Evolutionary conservation across 371 early-diverging fungal species (phyloP).

Genomic region (Syncephalastrum sp.): DNA sequence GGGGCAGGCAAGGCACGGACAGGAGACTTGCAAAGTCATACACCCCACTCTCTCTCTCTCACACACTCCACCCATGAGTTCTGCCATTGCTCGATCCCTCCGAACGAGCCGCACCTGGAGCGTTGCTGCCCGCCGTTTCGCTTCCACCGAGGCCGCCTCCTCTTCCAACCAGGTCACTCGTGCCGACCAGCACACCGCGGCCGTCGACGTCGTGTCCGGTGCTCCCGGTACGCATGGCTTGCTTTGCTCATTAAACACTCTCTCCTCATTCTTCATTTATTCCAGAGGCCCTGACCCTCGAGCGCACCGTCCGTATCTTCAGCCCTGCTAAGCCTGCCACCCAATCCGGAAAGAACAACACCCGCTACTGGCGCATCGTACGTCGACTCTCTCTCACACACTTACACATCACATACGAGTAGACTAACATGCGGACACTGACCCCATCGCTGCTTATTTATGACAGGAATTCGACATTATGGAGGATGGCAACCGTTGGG

Average conservation of each 20-base stretch:
- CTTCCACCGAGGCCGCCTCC: slow-evolving; percentile 1
- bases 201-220: slow-evolving; percentile 44
- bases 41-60: no score
- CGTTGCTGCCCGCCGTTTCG: slow-evolving; percentile 7
- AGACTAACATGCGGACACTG: no score
- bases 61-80: no score
- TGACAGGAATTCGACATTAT: slow-evolving; percentile 67
- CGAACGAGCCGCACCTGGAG: no score
- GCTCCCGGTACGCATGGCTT: slow-evolving; percentile 38
- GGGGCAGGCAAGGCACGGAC: no score
- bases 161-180: slow-evolving; percentile 16
- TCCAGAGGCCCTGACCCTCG: slow-evolving; percentile 47
- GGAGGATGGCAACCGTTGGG: slow-evolving; percentile 80
- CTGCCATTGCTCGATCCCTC: no score
- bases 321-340: slow-evolving; percentile 82
- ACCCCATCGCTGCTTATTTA: not conserved
- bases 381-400: no score
- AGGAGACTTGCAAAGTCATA: no score
- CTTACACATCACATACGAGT: no score
- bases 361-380: slow-evolving; percentile 81
- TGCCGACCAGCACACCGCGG: slow-evolving; percentile 23
- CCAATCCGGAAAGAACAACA: slow-evolving; percentile 80
- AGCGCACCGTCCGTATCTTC: slow-evolving; percentile 86
- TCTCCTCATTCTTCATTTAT: not conserved
- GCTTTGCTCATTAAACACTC: not conserved